Evolutionary conservation across 2,329 filamentous ascomycete species (phyloP).

Genomic region (Exophiala aquamarina): DNA sequence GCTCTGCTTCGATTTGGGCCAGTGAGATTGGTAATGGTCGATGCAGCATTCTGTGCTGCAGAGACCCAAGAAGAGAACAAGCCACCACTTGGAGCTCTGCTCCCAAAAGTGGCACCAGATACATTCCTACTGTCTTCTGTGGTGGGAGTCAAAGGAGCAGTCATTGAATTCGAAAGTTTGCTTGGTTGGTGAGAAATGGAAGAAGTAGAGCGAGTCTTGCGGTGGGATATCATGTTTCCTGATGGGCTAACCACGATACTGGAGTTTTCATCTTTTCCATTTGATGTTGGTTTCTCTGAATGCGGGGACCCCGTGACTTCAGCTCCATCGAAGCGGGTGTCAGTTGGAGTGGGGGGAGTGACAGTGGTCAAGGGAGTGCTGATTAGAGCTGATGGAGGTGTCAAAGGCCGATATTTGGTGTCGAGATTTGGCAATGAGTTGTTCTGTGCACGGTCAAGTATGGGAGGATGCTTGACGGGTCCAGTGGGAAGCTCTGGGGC

Average conservation of each 20-base stretch:
- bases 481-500: not conserved
- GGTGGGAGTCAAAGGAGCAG: slow-evolving; percentile 72
- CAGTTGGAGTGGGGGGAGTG: slow-evolving; percentile 64
- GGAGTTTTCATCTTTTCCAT: slow-evolving; percentile 37
- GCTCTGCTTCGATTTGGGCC: slow-evolving; percentile 49
- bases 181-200: slow-evolving; percentile 63
- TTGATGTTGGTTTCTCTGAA: slow-evolving; percentile 33
- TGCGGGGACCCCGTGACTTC: slow-evolving; percentile 33
- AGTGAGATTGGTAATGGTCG: slow-evolving; percentile 67
- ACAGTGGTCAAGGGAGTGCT: slow-evolving; percentile 56
- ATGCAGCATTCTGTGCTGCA: slow-evolving; percentile 88
- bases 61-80: slow-evolving; percentile 96
- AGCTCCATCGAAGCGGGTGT: slow-evolving; percentile 33
- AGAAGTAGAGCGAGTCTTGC: slow-evolving; percentile 59
- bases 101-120: slow-evolving; percentile 43
- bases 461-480: not conserved
- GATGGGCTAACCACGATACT: slow-evolving; percentile 62
- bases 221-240: slow-evolving; percentile 74
- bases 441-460: slow-evolving; percentile 8
- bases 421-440: slow-evolving; percentile 22
- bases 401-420: slow-evolving; percentile 19
- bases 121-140: slow-evolving; percentile 65
- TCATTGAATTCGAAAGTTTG: slow-evolving; percentile 78
- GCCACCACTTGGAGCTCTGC: slow-evolving; percentile 31
- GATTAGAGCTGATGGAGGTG: slow-evolving; percentile 30